Base-by-base conservation (phyloP, 2,329 filamentous ascomycete genomes). In the Pseudodiploospora longispora region DNA sequence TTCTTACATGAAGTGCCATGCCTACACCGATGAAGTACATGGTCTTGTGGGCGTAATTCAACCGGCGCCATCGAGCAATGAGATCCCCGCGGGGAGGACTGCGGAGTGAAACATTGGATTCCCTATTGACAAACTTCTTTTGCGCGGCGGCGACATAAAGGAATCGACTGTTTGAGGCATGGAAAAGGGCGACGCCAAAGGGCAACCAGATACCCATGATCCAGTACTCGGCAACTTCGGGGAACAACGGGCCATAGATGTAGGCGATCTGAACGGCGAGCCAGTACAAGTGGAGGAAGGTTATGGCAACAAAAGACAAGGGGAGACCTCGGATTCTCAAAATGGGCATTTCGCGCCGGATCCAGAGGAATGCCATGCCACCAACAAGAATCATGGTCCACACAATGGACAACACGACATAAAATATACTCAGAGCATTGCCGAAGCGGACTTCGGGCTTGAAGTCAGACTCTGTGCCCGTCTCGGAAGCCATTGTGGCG, bases 201-300 rank as follows among this genome's bases (percentile, higher is more conserved):
- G 81, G 81, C 3, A 84, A 65, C 58, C 78, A 81, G 44, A 79
- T 67, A 49, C 75, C 74, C 81, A 85, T 85, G 59, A 82, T 71
- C 78, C 80, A 85, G 57, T 71, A 85, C 59, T 82, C 76, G 10
- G 68, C 67, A 19, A 70, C 64, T 42, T 76, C 76, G 0, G 77
- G 74, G 41, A 64, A 61, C 2, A 70, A 47, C 3, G 66, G 59
- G 2, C 62, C 64, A 42, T 67, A 60, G 19, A 60, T 54, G 44
- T 71, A 71, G 1, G 55, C 66, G 3, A 62, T 58, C 47, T 65
- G 58, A 3, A 68, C 61, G 3, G 64, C 59, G 19, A 64, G 41
- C 67, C 67, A 71, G 57, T 71, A 72, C 4, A 64, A 46, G 45
- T 71, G 69, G 19, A 71, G 59, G 30, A 66, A 49, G 5, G 54